Evolutionary conservation across 768 basidiomycete genomes (phyloP).

Genomic region (Rhizopogon salebrosus): DNA sequence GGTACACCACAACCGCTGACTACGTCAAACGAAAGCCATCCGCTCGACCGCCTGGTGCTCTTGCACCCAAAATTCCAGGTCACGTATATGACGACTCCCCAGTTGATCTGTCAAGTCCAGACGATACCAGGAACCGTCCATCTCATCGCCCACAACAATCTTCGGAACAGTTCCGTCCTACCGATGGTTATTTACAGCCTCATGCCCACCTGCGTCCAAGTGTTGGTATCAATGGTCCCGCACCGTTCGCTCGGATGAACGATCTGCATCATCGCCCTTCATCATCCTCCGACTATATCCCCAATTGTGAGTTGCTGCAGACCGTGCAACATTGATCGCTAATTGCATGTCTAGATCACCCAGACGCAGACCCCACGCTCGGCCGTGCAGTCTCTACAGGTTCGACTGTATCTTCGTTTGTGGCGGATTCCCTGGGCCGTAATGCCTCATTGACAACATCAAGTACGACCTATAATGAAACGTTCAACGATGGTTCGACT

Average conservation of each 20-base stretch:
- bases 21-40: constrained; percentile 16
- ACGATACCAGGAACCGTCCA: constrained; percentile 8
- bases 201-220: constrained; percentile 12
- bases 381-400: constrained; percentile 24
- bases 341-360: background rate
- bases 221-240: constrained; percentile 2
- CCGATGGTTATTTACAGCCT: constrained; percentile 12
- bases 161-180: constrained; percentile 14
- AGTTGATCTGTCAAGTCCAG: background rate
- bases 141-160: constrained; percentile 15
- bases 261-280: constrained; percentile 15
- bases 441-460: constrained; percentile 22
- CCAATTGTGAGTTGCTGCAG: constrained; percentile 15
- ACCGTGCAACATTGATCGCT: constrained; percentile 1
- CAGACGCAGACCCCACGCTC: constrained; percentile 14
- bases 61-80: constrained; percentile 22
- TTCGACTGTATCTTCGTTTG: constrained; percentile 24
- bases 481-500: constrained; percentile 5
- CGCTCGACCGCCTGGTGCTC: constrained; percentile 24
- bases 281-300: constrained; percentile 15
- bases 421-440: constrained; percentile 18
- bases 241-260: constrained; percentile 13
- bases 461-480: constrained; percentile 17
- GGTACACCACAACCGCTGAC: constrained; percentile 3
- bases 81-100: constrained; percentile 17